A percentile compares a stretch with the other conserved stretches of the same genome.
These are phyloP conservation scores for Umbelopsis sp. DNA, from an alignment of 192 early-diverging fungal genomes.

Conservation along the genomic window DNA sequence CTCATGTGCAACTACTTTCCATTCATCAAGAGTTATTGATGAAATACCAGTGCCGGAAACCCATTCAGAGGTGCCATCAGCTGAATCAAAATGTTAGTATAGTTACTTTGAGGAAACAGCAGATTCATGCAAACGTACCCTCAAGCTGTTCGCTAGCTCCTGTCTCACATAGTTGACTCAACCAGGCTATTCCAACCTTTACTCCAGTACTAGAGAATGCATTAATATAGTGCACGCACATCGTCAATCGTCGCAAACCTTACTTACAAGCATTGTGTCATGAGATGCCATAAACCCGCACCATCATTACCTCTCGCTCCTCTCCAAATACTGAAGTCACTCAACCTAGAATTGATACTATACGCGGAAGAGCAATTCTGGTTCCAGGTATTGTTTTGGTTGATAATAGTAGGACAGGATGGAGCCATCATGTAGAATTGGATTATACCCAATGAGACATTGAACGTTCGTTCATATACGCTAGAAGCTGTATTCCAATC, in stretches of 20 bases:
- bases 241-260: not conserved
- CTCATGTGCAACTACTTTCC: slow-evolving; percentile 96
- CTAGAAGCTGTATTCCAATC: slow-evolving; percentile 86
- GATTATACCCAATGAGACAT: slow-evolving; percentile 82
- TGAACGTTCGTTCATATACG: slow-evolving; percentile 86
- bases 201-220: slow-evolving; percentile 58
- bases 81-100: not conserved
- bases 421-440: slow-evolving; percentile 70
- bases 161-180: slow-evolving; percentile 71
- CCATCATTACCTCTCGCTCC: slow-evolving; percentile 67
- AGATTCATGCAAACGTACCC: not conserved
- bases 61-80: slow-evolving; percentile 37
- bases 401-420: slow-evolving; percentile 54
- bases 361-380: slow-evolving; percentile 73
- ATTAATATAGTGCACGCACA: not conserved
- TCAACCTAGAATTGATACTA: slow-evolving; percentile 74
- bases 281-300: slow-evolving; percentile 90
- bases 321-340: slow-evolving; percentile 90
- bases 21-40: slow-evolving; percentile 78
- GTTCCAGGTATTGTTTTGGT: slow-evolving; percentile 69
- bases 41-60: slow-evolving; percentile 90
- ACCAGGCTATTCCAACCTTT: slow-evolving; percentile 89
- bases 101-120: not conserved
- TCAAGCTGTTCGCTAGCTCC: slow-evolving; percentile 54
- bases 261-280: slow-evolving; percentile 76